Percentiles rank a stretch among this genome's conserved stretches.
Evolutionary conservation across 768 basidiomycete genomes (phyloP).

Genomic region (Rhodotorula diobovata): DNA sequence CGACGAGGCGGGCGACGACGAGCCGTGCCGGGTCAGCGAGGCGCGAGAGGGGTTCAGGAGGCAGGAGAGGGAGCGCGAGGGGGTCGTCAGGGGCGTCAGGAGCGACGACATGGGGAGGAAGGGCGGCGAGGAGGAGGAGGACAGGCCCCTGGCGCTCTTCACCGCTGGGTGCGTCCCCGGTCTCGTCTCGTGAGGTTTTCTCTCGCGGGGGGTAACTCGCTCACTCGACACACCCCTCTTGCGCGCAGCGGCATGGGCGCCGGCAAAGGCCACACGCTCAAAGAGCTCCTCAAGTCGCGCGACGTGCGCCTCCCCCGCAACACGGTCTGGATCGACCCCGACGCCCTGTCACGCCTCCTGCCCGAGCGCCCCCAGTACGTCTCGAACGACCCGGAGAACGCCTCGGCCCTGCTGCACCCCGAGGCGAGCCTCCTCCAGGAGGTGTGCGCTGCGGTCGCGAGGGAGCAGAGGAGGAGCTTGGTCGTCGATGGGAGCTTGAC

Average conservation of each 20-base stretch:
- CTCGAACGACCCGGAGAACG: constrained; percentile 16
- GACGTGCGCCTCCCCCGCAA: constrained; percentile 38
- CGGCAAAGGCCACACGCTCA: constrained; percentile 44
- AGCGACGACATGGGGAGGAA: background rate
- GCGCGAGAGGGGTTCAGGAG: background rate
- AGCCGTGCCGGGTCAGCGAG: constrained; percentile 19
- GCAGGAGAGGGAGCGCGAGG: background rate
- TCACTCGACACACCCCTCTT: background rate
- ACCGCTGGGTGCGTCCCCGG: constrained; percentile 42
- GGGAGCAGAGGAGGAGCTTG: constrained; percentile 31
- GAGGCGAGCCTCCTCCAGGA: constrained; percentile 45
- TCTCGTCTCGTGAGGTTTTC: background rate
- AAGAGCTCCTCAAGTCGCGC: constrained; percentile 36
- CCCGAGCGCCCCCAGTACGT: constrained; percentile 44
- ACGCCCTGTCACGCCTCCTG: constrained; percentile 41
- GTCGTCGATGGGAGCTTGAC: constrained; percentile 44
- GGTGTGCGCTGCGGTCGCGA: constrained; percentile 40
- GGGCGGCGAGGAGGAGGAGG: background rate
- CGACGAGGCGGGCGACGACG: constrained; percentile 27
- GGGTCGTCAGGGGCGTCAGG: too few species aligned
- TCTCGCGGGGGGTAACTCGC: too few species aligned
- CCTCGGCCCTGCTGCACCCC: constrained; percentile 42
- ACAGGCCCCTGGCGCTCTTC: constrained; percentile 41
- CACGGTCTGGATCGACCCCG: constrained; percentile 46
- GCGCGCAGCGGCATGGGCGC: constrained; percentile 37